These are phyloP conservation scores for Penstemon barbatus DNA, from an alignment of 257 asterid species.

Conservation along the genomic window DNA sequence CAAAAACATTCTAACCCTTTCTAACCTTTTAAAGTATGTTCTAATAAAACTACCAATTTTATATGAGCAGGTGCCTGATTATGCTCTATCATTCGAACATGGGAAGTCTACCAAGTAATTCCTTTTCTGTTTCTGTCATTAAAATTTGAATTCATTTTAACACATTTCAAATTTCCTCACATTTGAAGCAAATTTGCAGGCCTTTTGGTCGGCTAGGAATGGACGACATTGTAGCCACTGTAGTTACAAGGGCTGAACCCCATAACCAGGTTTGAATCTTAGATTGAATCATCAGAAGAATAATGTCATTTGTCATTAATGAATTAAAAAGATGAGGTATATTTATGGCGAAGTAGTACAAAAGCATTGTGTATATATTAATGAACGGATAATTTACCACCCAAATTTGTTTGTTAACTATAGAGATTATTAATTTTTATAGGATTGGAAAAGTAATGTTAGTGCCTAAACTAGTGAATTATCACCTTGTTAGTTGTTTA, in stretches of 20 bases:
- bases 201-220: slow-evolving; percentile 45
- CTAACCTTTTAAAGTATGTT: not conserved
- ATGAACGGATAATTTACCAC: too few relatives aligned
- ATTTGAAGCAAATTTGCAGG: slow-evolving; percentile 17
- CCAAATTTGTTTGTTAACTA: too few relatives aligned
- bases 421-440: too few relatives aligned
- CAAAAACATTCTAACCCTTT: not conserved
- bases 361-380: too few relatives aligned
- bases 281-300: not conserved
- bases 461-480: not conserved
- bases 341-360: too few relatives aligned
- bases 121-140: not conserved
- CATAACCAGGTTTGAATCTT: slow-evolving; percentile 41
- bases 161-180: not conserved
- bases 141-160: not conserved
- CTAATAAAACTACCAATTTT: not conserved
- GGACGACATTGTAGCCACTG: slow-evolving; percentile 47
- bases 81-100: slow-evolving; percentile 34
- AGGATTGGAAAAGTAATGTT: too few relatives aligned
- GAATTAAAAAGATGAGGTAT: not conserved
- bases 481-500: not conserved
- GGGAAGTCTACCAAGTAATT: slow-evolving; percentile 45
- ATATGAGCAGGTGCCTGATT: slow-evolving; percentile 41
- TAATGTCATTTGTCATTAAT: not conserved
- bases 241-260: slow-evolving; percentile 45